Percentiles rank a stretch among this genome's conserved stretches.
Conservation (phyloP, 331 rosid species). For the Saraca asoca region DNA sequence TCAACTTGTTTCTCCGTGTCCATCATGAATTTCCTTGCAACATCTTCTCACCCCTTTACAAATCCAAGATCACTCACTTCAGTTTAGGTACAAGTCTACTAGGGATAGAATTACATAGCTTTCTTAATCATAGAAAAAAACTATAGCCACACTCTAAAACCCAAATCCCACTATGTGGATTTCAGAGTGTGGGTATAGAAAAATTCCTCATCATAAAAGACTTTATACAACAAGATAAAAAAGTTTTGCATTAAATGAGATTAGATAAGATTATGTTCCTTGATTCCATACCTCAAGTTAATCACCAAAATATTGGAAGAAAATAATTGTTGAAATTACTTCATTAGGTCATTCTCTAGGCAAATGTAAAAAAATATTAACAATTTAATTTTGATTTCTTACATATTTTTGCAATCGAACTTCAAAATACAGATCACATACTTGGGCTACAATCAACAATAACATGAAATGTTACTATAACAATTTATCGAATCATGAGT, state of each 20-base stretch:
- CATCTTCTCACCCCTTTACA: too few species aligned
- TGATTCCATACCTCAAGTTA: conserved; percentile 8
- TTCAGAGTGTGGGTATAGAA: too few species aligned
- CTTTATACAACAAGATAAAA: not conserved
- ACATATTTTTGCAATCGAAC: not conserved
- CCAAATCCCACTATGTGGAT: too few species aligned
- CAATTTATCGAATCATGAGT: not conserved
- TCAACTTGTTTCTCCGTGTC: not conserved
- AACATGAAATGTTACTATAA: not conserved
- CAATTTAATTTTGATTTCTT: not conserved
- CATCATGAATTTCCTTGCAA: not conserved
- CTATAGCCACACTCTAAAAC: too few species aligned
- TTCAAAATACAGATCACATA: too few species aligned
- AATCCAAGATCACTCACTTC: too few species aligned
- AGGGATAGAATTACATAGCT: too few species aligned
- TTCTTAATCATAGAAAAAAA: too few species aligned
- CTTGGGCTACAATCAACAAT: not conserved
- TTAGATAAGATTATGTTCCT: conserved; percentile 8
- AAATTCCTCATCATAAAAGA: too few species aligned
- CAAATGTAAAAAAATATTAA: not conserved
- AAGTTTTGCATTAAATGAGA: not conserved
- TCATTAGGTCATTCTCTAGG: not conserved
- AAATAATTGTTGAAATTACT: too few species aligned
- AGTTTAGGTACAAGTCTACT: too few species aligned
- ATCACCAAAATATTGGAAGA: not conserved